phyloP scores from a whole-genome alignment of 495 filamentous ascomycete species.

The Neurospora sp. region DNA sequence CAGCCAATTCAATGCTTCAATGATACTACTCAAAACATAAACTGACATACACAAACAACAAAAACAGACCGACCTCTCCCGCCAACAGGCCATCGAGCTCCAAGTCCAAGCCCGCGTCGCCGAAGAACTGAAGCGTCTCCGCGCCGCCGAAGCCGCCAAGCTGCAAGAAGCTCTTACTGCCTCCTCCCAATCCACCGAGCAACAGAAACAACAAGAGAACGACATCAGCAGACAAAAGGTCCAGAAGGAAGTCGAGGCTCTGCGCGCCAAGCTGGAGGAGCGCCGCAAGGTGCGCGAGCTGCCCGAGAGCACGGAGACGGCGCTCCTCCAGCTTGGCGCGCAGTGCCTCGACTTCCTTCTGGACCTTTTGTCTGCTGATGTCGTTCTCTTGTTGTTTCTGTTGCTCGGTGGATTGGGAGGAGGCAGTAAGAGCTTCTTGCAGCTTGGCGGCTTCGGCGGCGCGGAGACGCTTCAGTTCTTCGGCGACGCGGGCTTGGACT shows the following conservation, averaged over 20 bases:
- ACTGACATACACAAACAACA: neutral
- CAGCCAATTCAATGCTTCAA: neutral
- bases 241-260: slow-evolving; percentile 39
- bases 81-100: slow-evolving; percentile 72
- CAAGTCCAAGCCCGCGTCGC: slow-evolving; percentile 82
- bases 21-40: neutral
- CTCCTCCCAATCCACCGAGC: neutral
- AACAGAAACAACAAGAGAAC: slow-evolving; percentile 6
- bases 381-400: no score
- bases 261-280: slow-evolving; percentile 63
- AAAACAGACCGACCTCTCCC: slow-evolving; percentile 71
- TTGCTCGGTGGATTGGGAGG: no score
- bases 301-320: slow-evolving; percentile 55
- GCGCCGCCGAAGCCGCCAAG: slow-evolving; percentile 40
- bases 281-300: slow-evolving; percentile 59
- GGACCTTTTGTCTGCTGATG: no score
- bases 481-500: no score
- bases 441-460: no score
- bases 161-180: slow-evolving; percentile 50
- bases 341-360: no score
- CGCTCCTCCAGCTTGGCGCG: no score
- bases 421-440: no score
- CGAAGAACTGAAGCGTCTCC: slow-evolving; percentile 70
- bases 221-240: slow-evolving; percentile 22
- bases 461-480: no score